Evolutionary conservation across 2,329 filamentous ascomycete species (phyloP).

Genomic region (Aspergillus sp.): DNA sequence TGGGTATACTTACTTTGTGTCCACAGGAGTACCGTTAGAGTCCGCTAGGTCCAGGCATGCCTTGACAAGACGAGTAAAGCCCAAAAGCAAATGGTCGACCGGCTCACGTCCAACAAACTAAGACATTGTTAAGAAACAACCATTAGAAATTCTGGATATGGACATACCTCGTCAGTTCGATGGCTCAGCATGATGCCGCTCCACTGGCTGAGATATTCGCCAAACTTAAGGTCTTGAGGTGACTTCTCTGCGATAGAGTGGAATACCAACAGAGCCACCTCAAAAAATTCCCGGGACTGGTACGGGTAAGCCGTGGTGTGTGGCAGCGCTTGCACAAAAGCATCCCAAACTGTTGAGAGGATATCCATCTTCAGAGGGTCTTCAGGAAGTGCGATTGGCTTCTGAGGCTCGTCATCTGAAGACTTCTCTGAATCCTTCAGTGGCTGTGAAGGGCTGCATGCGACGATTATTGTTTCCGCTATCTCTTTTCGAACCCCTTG

Average conservation of each 20-base stretch:
- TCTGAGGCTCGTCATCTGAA: slow-evolving; percentile 9
- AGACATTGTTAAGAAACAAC: slow-evolving; percentile 11
- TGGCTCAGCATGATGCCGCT: slow-evolving; percentile 35
- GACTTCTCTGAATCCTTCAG: slow-evolving; percentile 18
- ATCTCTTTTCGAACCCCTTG: slow-evolving; percentile 29
- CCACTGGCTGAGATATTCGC: slow-evolving; percentile 36
- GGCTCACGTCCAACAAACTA: slow-evolving; percentile 39
- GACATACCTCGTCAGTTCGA: slow-evolving; percentile 32
- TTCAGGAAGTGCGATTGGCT: slow-evolving; percentile 10
- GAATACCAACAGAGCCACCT: slow-evolving; percentile 35
- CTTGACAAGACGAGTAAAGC: slow-evolving; percentile 36
- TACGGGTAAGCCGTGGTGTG: slow-evolving; percentile 26
- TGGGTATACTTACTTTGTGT: slow-evolving; percentile 23
- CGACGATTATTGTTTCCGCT: slow-evolving; percentile 29
- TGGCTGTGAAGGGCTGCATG: slow-evolving; percentile 24
- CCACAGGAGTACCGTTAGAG: slow-evolving; percentile 19
- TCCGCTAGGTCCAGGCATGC: slow-evolving; percentile 33
- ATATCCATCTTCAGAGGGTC: slow-evolving; percentile 28
- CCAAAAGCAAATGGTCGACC: slow-evolving; percentile 34
- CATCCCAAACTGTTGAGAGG: slow-evolving; percentile 37
- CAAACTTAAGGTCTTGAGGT: slow-evolving; percentile 27
- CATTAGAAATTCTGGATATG: neutral
- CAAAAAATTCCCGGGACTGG: slow-evolving; percentile 39
- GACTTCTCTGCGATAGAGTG: slow-evolving; percentile 32
- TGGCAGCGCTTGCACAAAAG: slow-evolving; percentile 33